Evolutionary conservation across 1,284 basidiomycete genomes (phyloP).

Genomic region (Pseudozyma tsukubaensis): DNA sequence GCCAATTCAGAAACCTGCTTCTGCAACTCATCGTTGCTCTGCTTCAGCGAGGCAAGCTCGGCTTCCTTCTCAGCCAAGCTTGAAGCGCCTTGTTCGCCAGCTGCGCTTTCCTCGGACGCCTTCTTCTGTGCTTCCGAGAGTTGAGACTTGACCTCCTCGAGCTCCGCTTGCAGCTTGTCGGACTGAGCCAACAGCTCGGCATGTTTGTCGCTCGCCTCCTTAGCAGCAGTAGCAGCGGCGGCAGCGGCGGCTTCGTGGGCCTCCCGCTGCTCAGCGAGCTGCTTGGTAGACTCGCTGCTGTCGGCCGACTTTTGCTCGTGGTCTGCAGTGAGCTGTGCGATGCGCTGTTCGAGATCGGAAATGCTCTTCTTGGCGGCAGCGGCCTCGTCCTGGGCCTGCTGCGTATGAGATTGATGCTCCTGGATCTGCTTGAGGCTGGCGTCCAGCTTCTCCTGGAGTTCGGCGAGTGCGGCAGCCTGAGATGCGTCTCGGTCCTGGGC

Average conservation of each 20-base stretch:
- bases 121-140: conserved; percentile 27
- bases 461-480: conserved; percentile 25
- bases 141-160: conserved; percentile 19
- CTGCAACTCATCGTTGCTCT: conserved; percentile 15
- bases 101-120: conserved; percentile 23
- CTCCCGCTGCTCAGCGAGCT: conserved; percentile 31
- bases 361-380: conserved; percentile 17
- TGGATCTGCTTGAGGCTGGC: conserved; percentile 29
- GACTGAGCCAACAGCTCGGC: conserved; percentile 14
- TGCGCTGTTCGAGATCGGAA: conserved; percentile 27
- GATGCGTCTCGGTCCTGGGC: conserved; percentile 14
- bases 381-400: conserved; percentile 30
- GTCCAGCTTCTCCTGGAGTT: conserved; percentile 21
- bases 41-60: conserved; percentile 13
- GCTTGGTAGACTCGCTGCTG: conserved; percentile 9
- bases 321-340: conserved; percentile 26
- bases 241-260: conserved; percentile 26
- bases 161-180: conserved; percentile 33
- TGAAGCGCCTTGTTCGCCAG: conserved; percentile 26
- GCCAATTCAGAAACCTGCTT: conserved; percentile 8
- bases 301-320: conserved; percentile 27
- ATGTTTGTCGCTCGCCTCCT: conserved; percentile 29
- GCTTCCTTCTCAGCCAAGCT: conserved; percentile 37
- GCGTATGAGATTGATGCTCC: conserved; percentile 21
- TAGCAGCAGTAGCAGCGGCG: conserved; percentile 7